These are phyloP conservation scores for Aureobasidium sp. DNA, from an alignment of 2,329 filamentous ascomycete genomes.

Conservation along the genomic window DNA sequence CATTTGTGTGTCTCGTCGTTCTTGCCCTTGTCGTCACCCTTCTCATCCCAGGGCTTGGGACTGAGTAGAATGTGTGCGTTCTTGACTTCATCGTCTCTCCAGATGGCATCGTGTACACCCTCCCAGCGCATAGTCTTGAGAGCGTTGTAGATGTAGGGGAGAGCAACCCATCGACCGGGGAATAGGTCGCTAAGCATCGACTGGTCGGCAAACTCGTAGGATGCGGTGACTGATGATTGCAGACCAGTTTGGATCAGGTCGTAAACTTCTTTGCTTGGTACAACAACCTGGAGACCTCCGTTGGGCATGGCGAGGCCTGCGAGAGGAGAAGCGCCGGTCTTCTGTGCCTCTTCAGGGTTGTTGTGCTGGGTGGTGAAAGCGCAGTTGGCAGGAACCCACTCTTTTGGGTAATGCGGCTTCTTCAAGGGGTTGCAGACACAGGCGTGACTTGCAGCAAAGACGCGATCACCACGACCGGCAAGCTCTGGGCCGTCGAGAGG, in stretches of 20 bases:
- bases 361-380: slow-evolving; percentile 52
- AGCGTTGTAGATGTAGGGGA: slow-evolving; percentile 55
- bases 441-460: slow-evolving; percentile 77
- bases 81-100: slow-evolving; percentile 52
- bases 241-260: slow-evolving; percentile 42
- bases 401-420: slow-evolving; percentile 66
- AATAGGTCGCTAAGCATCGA: slow-evolving; percentile 49
- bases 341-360: slow-evolving; percentile 42
- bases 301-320: slow-evolving; percentile 51
- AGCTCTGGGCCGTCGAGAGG: slow-evolving; percentile 52
- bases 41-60: slow-evolving; percentile 57
- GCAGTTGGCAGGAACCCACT: slow-evolving; percentile 59
- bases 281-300: slow-evolving; percentile 53
- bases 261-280: slow-evolving; percentile 46
- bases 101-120: slow-evolving; percentile 50
- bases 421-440: slow-evolving; percentile 78
- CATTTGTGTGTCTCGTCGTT: slow-evolving; percentile 44
- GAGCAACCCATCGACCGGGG: slow-evolving; percentile 46
- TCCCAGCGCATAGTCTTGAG: slow-evolving; percentile 49
- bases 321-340: slow-evolving; percentile 38
- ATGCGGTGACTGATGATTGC: slow-evolving; percentile 32
- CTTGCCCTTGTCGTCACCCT: slow-evolving; percentile 29
- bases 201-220: slow-evolving; percentile 54
- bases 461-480: slow-evolving; percentile 47
- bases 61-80: slow-evolving; percentile 55